Evolutionary conservation across 306 rosid species (phyloP), one percentile per base, ranked within the genome.

Genomic region (Betula pendula): DNA sequence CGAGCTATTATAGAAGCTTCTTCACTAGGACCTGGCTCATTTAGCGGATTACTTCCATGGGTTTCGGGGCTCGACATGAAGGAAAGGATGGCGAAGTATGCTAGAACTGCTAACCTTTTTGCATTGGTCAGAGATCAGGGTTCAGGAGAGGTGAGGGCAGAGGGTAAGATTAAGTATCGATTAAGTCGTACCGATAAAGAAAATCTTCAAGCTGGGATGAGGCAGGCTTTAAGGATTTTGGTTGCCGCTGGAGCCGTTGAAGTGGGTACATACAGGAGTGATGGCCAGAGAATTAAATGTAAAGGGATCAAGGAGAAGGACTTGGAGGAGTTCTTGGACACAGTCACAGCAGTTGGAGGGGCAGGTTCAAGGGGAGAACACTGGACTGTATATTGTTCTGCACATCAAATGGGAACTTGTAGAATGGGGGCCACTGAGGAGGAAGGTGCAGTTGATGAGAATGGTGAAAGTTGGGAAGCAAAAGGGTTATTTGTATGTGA

Each of bases 391-490:
- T 89, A 91, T 72, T 74, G 76, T 20, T 59, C 88, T 16, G 98
- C 98, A 20, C 98, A 93, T 84, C 98, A 91, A 76, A 89, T 93
- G 95, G 77, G 95, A 77, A 89, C 88, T 75, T 93, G 98, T 68
- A 88, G 89, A 40, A 89, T 95, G 91, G 92, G 97, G 3, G 81
- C 84, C 4, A 87, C 66, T 22, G 88, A 88, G 77, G 82, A 83
- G 72, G 90, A 84, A 47, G 97, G 97, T 38, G 99, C 89, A 33
- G 81, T 95, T 50, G 92, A 95, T 82, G 91, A 82, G 74, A 90
- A 87, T 63, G 99, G 97, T 50, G 94, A 90, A 66, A 85, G 97
- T 42, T 95, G 96, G 97, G 99, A 95, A 83, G 99, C 97, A 68
- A 75, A 86, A 79, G 91, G 95, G 1, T 81, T 95, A 80, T 92